phyloP scores from a whole-genome alignment of 441 rosid genomes.

The Gossypium laxum region DNA sequence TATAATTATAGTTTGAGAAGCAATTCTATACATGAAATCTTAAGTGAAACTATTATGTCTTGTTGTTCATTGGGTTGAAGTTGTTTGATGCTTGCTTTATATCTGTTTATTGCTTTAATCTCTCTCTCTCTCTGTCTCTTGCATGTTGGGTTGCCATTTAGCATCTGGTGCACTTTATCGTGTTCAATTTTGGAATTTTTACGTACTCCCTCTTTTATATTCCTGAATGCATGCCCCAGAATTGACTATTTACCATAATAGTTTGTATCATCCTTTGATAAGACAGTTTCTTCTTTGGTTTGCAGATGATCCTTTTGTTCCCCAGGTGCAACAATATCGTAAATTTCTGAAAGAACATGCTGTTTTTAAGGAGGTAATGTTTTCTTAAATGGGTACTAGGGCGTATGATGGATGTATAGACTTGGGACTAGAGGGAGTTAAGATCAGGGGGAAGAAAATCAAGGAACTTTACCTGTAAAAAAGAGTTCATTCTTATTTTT shows the following conservation, averaged over 20 bases:
- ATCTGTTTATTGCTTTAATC: not conserved
- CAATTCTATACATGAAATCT: not conserved
- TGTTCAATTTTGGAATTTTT: not conserved
- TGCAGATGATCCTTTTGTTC: constrained; percentile 84
- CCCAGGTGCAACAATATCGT: constrained; percentile 71
- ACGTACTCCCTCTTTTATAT: not conserved
- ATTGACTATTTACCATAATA: not conserved
- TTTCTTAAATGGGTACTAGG: constrained; percentile 14
- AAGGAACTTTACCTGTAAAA: not conserved
- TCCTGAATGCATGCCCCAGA: not conserved
- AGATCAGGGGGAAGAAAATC: not conserved
- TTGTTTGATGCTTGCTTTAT: not conserved
- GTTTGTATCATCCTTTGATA: not conserved
- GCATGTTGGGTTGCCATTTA: not conserved
- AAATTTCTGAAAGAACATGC: constrained; percentile 82
- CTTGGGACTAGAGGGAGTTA: not conserved
- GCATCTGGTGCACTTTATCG: not conserved
- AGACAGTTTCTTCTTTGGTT: constrained; percentile 13
- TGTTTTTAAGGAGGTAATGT: constrained; percentile 82
- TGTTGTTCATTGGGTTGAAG: not conserved
- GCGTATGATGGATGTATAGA: not conserved
- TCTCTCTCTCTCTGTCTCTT: not conserved
- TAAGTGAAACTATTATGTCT: not conserved
- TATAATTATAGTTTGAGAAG: not conserved
- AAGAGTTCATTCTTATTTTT: not conserved